Conservation (phyloP, 768 basidiomycete genomes). For the Lanmaoa pseudosensibilis region DNA sequence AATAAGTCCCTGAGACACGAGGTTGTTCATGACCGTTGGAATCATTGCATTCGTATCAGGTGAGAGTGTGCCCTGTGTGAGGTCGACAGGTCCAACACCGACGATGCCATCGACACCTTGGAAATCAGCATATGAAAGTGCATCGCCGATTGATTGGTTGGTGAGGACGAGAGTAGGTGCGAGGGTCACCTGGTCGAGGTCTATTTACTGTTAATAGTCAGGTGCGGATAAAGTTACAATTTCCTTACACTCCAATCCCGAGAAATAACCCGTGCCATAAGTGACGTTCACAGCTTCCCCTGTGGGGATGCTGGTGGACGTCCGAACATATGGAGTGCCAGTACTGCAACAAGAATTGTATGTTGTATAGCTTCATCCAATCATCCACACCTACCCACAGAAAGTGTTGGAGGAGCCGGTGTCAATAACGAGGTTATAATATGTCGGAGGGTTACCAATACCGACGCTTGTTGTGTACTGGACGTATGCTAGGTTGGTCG, state of each 20-base stretch:
- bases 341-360: conserved; percentile 13
- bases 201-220: not conserved
- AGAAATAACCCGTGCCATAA: conserved; percentile 15
- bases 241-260: conserved; percentile 37
- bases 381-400: conserved; percentile 11
- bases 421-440: conserved; percentile 32
- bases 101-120: conserved; percentile 28
- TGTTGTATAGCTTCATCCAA: not conserved
- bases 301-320: conserved; percentile 26
- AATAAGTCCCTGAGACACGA: conserved; percentile 21
- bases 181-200: conserved; percentile 29
- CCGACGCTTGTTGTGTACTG: conserved; percentile 26
- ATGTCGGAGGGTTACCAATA: conserved; percentile 28
- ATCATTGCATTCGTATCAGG: conserved; percentile 4
- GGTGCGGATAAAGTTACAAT: not conserved
- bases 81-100: conserved; percentile 26
- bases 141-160: conserved; percentile 32
- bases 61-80: conserved; percentile 12
- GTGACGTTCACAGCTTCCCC: conserved; percentile 16
- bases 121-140: conserved; percentile 14
- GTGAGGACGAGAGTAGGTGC: conserved; percentile 24
- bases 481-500: conserved; percentile 11
- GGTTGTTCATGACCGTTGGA: conserved; percentile 30
- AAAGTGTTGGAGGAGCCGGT: conserved; percentile 36
- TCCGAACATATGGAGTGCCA: conserved; percentile 19